A percentile compares a stretch with the other conserved stretches of the same genome.
Conservation (phyloP, 305 asterid genomes). For the Fraxinus paxiana region DNA sequence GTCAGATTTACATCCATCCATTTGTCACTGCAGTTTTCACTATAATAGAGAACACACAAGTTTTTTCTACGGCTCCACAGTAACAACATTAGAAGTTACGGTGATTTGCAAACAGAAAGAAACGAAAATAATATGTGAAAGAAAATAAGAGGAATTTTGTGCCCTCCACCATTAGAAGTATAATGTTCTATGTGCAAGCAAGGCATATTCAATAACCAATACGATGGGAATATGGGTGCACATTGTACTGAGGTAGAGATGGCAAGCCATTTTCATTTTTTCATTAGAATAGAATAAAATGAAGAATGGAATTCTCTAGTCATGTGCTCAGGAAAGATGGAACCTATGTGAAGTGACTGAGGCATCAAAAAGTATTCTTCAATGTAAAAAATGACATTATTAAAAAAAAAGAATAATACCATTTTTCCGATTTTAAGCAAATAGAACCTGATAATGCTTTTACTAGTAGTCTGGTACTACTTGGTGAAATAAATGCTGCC, state of each 20-base stretch:
- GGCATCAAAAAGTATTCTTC: not conserved
- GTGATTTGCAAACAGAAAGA: not conserved
- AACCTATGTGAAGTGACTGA: not conserved
- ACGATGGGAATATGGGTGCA: not conserved
- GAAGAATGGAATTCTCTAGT: not conserved
- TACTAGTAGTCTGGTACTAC: not conserved
- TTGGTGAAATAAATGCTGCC: not conserved
- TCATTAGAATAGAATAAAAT: not conserved
- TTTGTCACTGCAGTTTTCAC: not conserved
- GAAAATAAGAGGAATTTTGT: not conserved
- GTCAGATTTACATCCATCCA: not conserved
- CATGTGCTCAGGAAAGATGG: not conserved
- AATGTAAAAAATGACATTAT: not conserved
- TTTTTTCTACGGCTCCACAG: not conserved
- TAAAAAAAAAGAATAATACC: not conserved
- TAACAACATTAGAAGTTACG: not conserved
- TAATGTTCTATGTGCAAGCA: not conserved
- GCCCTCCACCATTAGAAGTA: not conserved
- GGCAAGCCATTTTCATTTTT: not conserved
- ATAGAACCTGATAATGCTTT: not conserved
- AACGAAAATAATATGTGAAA: not conserved
- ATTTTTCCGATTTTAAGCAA: not conserved
- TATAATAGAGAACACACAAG: not conserved
- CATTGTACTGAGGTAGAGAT: not conserved
- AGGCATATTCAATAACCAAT: not conserved